Evolutionary conservation across 352 stramenopile species (phyloP).

Genomic region (Pythium grandisporangium): DNA sequence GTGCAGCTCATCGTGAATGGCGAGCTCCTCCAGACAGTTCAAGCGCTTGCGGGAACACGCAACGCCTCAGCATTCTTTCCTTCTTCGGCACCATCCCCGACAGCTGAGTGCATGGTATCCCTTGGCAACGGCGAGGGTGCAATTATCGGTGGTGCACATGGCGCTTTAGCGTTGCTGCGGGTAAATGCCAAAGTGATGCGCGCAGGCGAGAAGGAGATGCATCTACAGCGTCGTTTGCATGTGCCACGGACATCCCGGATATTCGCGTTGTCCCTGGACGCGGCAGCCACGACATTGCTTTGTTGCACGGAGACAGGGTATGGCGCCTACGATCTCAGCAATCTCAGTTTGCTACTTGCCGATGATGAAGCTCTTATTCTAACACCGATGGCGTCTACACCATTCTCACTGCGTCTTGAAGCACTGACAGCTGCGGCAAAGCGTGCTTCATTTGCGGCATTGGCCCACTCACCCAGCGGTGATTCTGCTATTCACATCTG

Average conservation of each 20-base stretch:
- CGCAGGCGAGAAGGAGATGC: constrained; percentile 53
- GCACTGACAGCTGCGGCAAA: constrained; percentile 32
- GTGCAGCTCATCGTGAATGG: constrained; percentile 71
- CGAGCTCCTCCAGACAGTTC: constrained; percentile 61
- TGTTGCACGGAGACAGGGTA: constrained; percentile 54
- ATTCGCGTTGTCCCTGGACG: constrained; percentile 30
- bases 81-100: not conserved
- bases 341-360: constrained; percentile 47
- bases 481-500: constrained; percentile 47
- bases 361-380: constrained; percentile 66
- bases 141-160: constrained; percentile 45
- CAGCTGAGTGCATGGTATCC: constrained; percentile 12
- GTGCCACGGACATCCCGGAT: constrained; percentile 42
- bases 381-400: constrained; percentile 30
- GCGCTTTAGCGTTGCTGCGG: constrained; percentile 48
- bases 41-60: too few relatives aligned
- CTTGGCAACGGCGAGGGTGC: constrained; percentile 57
- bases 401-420: constrained; percentile 22
- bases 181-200: constrained; percentile 44
- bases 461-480: constrained; percentile 26
- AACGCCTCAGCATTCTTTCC: too few relatives aligned
- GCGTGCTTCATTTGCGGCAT: constrained; percentile 31
- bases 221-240: constrained; percentile 52
- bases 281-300: constrained; percentile 33
- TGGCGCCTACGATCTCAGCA: constrained; percentile 63